Conservation (phyloP, 176 grass and related monocot species). For the Thalia dealbata region DNA sequence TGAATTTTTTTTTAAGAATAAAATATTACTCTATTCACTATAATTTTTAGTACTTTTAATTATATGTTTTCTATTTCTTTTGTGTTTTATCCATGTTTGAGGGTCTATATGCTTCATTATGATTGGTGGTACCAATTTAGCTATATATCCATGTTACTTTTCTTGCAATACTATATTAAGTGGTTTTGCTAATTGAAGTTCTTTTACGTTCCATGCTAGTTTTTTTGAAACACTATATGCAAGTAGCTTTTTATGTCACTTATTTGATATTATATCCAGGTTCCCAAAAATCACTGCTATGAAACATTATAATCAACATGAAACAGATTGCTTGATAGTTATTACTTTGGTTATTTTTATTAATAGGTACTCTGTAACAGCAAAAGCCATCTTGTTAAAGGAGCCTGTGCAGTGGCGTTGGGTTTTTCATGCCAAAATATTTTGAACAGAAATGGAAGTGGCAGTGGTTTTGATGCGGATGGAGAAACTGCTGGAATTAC, state of each 20-base stretch:
- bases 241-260: not conserved
- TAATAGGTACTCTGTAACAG: slow-evolving; percentile 61
- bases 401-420: slow-evolving; percentile 66
- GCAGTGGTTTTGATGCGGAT: slow-evolving; percentile 36
- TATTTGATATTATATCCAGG: not conserved
- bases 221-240: not conserved
- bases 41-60: no score
- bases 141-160: no score
- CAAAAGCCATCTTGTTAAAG: slow-evolving; percentile 78
- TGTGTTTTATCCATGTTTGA: no score
- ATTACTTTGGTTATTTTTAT: not conserved
- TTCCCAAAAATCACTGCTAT: not conserved
- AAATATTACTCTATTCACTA: no score
- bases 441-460: slow-evolving; percentile 38
- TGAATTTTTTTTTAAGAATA: no score
- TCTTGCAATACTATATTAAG: no score
- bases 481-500: slow-evolving; percentile 24
- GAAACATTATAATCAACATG: not conserved
- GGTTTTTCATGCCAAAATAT: slow-evolving; percentile 70
- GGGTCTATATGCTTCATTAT: no score
- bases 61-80: no score
- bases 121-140: no score
- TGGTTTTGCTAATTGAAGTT: no score
- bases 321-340: not conserved
- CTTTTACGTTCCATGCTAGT: not conserved